These are phyloP conservation scores for Ophiosphaerella narmari DNA, from an alignment of 2,329 filamentous ascomycete species.

Conservation along the genomic window DNA sequence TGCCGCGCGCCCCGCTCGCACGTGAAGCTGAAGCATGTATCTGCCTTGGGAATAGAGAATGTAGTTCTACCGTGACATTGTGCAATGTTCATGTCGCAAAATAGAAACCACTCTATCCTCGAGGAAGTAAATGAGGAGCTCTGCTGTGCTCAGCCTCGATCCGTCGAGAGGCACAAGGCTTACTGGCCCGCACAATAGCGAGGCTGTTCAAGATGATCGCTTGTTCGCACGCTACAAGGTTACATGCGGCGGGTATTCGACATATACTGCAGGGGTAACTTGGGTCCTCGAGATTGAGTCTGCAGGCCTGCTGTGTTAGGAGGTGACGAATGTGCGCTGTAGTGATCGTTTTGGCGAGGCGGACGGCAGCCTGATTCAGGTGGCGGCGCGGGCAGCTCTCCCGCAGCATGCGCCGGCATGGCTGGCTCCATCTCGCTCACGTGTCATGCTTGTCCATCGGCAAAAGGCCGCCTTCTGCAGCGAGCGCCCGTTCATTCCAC, in stretches of 20 bases:
- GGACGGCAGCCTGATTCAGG: no score
- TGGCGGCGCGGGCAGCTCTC: no score
- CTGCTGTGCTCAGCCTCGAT: conserved; percentile 13
- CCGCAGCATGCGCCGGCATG: no score
- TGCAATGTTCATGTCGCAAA: conserved; percentile 1
- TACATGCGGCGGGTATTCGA: background rate
- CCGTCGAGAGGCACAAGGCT: conserved; percentile 2
- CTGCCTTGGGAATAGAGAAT: background rate
- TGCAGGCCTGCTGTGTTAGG: no score
- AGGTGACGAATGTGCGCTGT: no score
- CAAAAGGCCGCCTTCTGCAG: no score
- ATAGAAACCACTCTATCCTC: background rate
- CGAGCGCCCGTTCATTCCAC: no score
- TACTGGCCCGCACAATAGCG: background rate
- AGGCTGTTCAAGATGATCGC: background rate
- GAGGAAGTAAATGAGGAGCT: background rate
- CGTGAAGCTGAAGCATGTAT: background rate
- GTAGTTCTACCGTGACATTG: background rate
- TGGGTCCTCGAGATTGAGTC: no score
- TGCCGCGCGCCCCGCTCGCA: background rate
- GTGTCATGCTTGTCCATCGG: no score
- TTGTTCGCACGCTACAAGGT: background rate
- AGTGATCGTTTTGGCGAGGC: no score
- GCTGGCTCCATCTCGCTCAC: no score
- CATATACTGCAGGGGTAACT: no score